A percentile compares a stretch with the other conserved stretches of the same genome.
Conservation (phyloP, 805 yeast species). For the Ogataea paraovalis region DNA sequence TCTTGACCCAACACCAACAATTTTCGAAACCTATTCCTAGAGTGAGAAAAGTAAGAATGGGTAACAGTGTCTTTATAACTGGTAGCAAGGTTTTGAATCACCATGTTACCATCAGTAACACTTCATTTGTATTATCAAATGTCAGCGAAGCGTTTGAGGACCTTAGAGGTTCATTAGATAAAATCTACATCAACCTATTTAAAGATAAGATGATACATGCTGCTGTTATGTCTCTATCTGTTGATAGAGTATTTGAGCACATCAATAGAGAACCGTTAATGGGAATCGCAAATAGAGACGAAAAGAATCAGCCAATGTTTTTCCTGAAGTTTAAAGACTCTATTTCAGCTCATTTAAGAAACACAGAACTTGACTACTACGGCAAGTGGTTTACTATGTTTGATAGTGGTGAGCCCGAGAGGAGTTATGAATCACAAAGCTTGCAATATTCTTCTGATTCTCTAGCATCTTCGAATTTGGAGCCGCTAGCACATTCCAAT, state of each 20-base stretch:
- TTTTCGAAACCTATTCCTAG: neutral
- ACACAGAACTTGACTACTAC: constrained; percentile 51
- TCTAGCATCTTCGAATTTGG: neutral
- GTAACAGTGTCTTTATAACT: constrained; percentile 23
- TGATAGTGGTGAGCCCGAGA: constrained; percentile 18
- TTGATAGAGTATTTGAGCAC: constrained; percentile 6
- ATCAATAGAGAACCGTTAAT: constrained; percentile 29
- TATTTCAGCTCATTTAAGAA: constrained; percentile 42
- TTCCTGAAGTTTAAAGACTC: constrained; percentile 36
- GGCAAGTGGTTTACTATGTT: constrained; percentile 54
- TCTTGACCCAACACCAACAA: neutral
- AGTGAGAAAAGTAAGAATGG: constrained; percentile 20
- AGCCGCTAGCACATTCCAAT: neutral
- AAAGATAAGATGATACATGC: constrained; percentile 13
- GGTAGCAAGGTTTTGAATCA: constrained; percentile 11
- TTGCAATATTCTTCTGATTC: neutral
- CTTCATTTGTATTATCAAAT: constrained; percentile 13
- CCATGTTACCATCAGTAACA: constrained; percentile 11
- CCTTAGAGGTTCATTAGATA: constrained; percentile 16
- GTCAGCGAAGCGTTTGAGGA: constrained; percentile 34
- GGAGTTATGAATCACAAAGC: too few species aligned
- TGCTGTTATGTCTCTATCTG: constrained; percentile 9
- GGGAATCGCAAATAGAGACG: constrained; percentile 31
- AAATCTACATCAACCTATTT: constrained; percentile 15
- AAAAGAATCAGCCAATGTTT: constrained; percentile 35